Evolutionary conservation across 805 yeast genomes (phyloP).

Genomic region (Scheffersomyces stipitis): DNA sequence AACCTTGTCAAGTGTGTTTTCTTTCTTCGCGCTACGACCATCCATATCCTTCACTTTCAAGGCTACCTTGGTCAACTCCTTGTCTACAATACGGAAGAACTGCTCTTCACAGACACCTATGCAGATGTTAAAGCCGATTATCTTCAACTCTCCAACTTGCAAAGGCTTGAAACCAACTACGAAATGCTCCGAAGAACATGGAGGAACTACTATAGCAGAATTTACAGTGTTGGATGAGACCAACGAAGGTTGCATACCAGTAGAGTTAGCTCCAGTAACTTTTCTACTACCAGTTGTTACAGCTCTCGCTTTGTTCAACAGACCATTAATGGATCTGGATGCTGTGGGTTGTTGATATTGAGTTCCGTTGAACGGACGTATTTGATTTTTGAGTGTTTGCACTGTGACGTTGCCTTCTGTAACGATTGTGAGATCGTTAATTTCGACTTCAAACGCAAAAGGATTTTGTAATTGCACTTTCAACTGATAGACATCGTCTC

Average conservation of each 20-base stretch:
- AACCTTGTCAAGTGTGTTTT: slow-evolving; percentile 12
- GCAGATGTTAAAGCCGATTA: slow-evolving; percentile 52
- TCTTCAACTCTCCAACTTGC: slow-evolving; percentile 46
- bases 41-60: slow-evolving; percentile 7
- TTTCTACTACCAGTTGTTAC: neutral
- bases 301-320: neutral
- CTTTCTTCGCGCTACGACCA: slow-evolving; percentile 5
- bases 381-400: slow-evolving; percentile 23
- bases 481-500: slow-evolving; percentile 58
- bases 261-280: neutral
- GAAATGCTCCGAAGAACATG: slow-evolving; percentile 33
- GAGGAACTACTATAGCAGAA: slow-evolving; percentile 20
- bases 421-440: slow-evolving; percentile 48
- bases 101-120: slow-evolving; percentile 52
- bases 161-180: slow-evolving; percentile 49
- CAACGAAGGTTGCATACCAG: neutral
- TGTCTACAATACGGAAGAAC: slow-evolving; percentile 40
- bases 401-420: slow-evolving; percentile 27
- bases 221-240: neutral
- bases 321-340: neutral
- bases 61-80: slow-evolving; percentile 18
- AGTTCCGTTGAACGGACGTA: slow-evolving; percentile 19
- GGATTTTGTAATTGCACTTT: slow-evolving; percentile 71
- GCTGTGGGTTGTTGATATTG: neutral
- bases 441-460: slow-evolving; percentile 67